Base-by-base conservation (phyloP, 495 filamentous ascomycete genomes). In the Penicillium longicatenatum region DNA sequence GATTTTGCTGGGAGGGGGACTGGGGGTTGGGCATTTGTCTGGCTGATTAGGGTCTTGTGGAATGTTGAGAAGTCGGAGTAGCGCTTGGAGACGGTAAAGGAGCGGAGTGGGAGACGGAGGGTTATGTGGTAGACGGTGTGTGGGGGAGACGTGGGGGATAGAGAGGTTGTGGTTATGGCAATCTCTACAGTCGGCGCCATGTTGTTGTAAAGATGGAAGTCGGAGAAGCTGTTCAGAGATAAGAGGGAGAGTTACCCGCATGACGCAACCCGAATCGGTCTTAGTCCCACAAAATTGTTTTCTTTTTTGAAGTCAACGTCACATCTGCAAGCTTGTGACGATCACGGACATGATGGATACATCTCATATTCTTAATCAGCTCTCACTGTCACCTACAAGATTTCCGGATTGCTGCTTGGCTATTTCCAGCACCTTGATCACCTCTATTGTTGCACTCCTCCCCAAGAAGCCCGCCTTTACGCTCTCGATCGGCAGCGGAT, bases 71-170 rank as follows among this genome's bases (percentile, higher is more conserved):
- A 98, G 70, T 98, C 95, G 53, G 88, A 93, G 83, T 97, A 98
- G 64, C 94, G 92, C 75, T 97, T 97, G 59, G 88, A 85, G 58
- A 97, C 80, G 66, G 87, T 89, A 69, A 91, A 91, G 52, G 90
- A 91, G 57, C 91, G 89, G 51, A 98, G 85, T 9, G 94, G 92
- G 4, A 93, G 86, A 57, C 90, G 88, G 62, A 97, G 80, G 33
- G 86, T 87, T 71, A 98, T 92, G 79, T 94, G 91, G 82, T 98
- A 98, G 74, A 90, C 75, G 1, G 94, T 98, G 79, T 89, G 91
- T 1, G 91, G 86, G 63, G 93, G 94, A 26, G 79, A 72, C 31
- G 76, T 78, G 44, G 79, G 75, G 14, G 82, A 79, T 50, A 88
- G 75, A 55, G 83, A 87, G 10, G 90, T 88, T 31, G 79, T 84